Evolutionary conservation across 2,329 filamentous ascomycete species (phyloP).

Genomic region (Exophiala dermatitidis): DNA sequence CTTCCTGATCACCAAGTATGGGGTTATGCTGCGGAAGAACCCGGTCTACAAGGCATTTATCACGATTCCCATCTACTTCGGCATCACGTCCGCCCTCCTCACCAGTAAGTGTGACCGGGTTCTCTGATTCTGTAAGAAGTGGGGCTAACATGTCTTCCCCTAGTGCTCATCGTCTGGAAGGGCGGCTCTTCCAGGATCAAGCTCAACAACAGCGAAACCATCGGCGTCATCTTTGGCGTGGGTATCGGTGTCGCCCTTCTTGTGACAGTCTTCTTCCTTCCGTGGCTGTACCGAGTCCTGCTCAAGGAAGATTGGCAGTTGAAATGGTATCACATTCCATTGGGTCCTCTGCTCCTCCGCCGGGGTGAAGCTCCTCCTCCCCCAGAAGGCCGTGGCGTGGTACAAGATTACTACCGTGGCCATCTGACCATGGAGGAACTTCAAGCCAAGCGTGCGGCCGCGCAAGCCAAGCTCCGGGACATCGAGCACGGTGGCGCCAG

Average conservation of each 20-base stretch:
- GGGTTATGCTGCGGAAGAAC: slow-evolving; percentile 64
- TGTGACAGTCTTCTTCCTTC: slow-evolving; percentile 14
- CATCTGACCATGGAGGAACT: slow-evolving; percentile 10
- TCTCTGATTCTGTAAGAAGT: background rate
- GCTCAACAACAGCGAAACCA: slow-evolving; percentile 1
- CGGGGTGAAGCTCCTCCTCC: background rate
- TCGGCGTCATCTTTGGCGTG: background rate
- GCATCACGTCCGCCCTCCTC: background rate
- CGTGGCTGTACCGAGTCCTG: slow-evolving; percentile 11
- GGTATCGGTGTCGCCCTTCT: slow-evolving; percentile 4
- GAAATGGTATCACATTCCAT: slow-evolving; percentile 8
- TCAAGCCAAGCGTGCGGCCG: background rate
- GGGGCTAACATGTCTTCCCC: background rate
- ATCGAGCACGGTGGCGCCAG: background rate
- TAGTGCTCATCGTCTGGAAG: slow-evolving; percentile 21
- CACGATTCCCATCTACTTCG: background rate
- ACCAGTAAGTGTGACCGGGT: background rate
- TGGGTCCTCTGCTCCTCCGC: slow-evolving; percentile 10
- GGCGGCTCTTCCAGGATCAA: slow-evolving; percentile 7
- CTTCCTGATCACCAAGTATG: slow-evolving; percentile 64
- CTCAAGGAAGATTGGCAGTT: slow-evolving; percentile 12
- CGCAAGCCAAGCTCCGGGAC: background rate
- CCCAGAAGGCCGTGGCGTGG: slow-evolving; percentile 1
- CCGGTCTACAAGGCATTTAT: slow-evolving; percentile 34
- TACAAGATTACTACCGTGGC: slow-evolving; percentile 3